Conservation (phyloP, 495 filamentous ascomycete species). For the Neurospora sp. region DNA sequence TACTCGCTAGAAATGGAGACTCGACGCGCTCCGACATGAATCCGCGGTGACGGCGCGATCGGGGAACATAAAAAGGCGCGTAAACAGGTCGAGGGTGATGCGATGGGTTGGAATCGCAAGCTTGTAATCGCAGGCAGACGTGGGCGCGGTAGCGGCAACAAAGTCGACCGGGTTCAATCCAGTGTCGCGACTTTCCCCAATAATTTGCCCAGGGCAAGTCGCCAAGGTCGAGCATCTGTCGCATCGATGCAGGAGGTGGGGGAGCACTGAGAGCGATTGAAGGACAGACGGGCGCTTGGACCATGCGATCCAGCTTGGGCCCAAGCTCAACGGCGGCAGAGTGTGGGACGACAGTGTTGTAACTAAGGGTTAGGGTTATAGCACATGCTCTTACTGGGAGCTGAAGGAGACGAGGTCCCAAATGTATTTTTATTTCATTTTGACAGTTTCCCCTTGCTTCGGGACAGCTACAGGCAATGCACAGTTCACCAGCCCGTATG, state of each 20-base stretch:
- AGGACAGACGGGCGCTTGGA: background rate
- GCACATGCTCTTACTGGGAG: background rate
- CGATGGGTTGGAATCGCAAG: background rate
- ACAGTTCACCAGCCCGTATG: no score
- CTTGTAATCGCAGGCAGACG: background rate
- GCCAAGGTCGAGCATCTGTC: background rate
- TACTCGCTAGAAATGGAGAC: background rate
- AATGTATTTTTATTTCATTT: background rate
- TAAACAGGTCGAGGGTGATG: background rate
- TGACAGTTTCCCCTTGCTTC: background rate
- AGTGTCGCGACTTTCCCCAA: background rate
- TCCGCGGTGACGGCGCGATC: conserved; percentile 1
- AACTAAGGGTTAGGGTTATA: background rate
- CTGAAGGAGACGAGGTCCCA: background rate
- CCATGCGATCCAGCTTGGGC: background rate
- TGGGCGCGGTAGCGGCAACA: background rate
- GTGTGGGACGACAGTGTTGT: background rate
- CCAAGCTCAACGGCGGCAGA: background rate
- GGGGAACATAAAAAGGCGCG: conserved; percentile 10
- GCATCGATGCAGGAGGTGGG: background rate
- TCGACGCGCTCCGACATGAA: conserved; percentile 7
- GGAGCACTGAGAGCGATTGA: background rate
- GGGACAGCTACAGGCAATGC: background rate
- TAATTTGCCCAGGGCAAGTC: conserved; percentile 5
- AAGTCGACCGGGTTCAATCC: background rate